Percentiles rank a stretch among this genome's conserved stretches.
Evolutionary conservation across 495 filamentous ascomycete species (phyloP).

Genomic region (Penicilliopsis zonata): DNA sequence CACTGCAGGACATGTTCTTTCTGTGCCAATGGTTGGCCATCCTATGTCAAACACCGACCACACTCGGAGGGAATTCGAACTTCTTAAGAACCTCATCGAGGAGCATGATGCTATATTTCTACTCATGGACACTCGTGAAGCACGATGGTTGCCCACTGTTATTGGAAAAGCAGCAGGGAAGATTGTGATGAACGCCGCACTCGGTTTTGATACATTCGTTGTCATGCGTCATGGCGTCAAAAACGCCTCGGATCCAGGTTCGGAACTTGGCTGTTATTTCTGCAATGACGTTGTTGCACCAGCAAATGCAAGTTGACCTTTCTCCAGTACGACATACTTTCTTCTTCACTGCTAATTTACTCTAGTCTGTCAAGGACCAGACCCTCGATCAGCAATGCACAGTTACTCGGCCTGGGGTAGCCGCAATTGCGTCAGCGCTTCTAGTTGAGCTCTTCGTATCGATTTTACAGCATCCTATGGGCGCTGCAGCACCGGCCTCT

Average conservation of each 20-base stretch:
- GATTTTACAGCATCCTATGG: conserved; percentile 70
- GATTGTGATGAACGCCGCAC: conserved; percentile 89
- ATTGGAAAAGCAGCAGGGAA: conserved; percentile 92
- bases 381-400: conserved; percentile 98
- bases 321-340: too few species aligned
- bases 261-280: conserved; percentile 87
- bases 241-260: conserved; percentile 15
- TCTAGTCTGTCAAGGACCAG: conserved; percentile 76
- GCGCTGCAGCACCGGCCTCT: conserved; percentile 47
- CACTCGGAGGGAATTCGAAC: conserved; percentile 60
- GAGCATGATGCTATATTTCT: conserved; percentile 89
- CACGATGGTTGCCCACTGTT: conserved; percentile 90
- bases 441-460: conserved; percentile 84
- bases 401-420: conserved; percentile 86
- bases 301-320: conserved; percentile 59
- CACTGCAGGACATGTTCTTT: conserved; percentile 60
- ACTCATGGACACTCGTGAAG: conserved; percentile 92
- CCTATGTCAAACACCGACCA: conserved; percentile 59
- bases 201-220: conserved; percentile 94
- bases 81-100: conserved; percentile 62
- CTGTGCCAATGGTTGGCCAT: conserved; percentile 92
- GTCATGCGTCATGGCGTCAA: conserved; percentile 86
- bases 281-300: conserved; percentile 97
- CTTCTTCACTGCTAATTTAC: too few species aligned
- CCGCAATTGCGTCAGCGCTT: conserved; percentile 83